A percentile compares a stretch with the other conserved stretches of the same genome.
Evolutionary conservation across 768 basidiomycete species (phyloP).

Genomic region (Lentinula aciculospora): DNA sequence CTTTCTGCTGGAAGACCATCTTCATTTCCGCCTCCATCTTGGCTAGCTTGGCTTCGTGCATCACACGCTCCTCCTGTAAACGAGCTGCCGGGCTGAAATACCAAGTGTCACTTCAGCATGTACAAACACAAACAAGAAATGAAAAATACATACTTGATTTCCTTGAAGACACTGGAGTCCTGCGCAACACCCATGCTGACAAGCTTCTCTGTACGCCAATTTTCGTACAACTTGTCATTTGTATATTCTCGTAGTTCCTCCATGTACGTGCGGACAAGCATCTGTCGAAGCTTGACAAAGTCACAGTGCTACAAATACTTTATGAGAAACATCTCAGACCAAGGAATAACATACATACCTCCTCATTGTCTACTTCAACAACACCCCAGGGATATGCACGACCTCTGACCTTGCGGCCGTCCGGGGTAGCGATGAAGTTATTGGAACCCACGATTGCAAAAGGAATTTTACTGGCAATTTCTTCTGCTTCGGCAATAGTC

Average conservation of each 20-base stretch:
- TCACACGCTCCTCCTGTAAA: conserved; percentile 90
- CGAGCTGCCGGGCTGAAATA: conserved; percentile 81
- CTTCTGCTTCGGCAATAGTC: conserved; percentile 94
- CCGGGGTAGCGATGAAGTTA: conserved; percentile 70
- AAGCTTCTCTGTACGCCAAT: conserved; percentile 96
- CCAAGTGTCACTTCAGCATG: conserved; percentile 13
- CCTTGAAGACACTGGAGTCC: conserved; percentile 97
- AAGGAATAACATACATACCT: conserved; percentile 19
- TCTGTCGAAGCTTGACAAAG: conserved; percentile 98
- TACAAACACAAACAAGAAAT: not conserved
- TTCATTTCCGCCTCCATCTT: conserved; percentile 99
- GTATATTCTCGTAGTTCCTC: conserved; percentile 98
- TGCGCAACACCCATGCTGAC: conserved; percentile 97
- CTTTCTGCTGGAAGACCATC: conserved; percentile 99
- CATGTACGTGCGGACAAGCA: conserved; percentile 99
- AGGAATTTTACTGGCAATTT: conserved; percentile 96
- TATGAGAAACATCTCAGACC: not conserved
- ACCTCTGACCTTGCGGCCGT: conserved; percentile 90
- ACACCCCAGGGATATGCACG: conserved; percentile 98
- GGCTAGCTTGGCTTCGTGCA: conserved; percentile 95
- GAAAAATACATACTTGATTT: conserved; percentile 82
- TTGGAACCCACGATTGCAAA: conserved; percentile 98
- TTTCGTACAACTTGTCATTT: conserved; percentile 93
- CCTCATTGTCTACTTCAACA: conserved; percentile 98
- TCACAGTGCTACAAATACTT: conserved; percentile 64